phyloP scores from a whole-genome alignment of 2,329 filamentous ascomycete genomes.

The Ceratocystis colombiana region DNA sequence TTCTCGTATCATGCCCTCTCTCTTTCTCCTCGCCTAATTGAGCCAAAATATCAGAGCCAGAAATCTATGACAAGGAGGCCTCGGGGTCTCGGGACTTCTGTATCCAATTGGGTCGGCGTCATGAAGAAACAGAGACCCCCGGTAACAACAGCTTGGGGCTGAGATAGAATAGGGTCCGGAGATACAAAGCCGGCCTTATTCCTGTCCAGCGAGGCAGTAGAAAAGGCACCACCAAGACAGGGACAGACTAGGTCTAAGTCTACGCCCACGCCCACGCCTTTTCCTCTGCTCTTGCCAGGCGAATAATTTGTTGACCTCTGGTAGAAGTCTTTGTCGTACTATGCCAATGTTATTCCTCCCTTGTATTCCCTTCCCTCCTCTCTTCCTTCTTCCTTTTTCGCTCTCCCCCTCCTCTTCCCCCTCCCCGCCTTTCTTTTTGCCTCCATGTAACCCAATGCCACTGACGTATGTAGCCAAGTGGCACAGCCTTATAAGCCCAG shows the following conservation, averaged over 20 bases:
- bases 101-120: too few species aligned
- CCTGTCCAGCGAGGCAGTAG: neutral
- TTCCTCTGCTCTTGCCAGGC: too few species aligned
- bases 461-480: slow-evolving; percentile 11
- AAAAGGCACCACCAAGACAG: neutral
- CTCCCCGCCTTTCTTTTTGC: neutral
- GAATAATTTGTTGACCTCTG: too few species aligned
- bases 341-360: too few species aligned
- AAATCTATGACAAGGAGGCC: neutral
- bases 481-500: slow-evolving; percentile 2
- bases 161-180: neutral
- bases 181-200: neutral
- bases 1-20: slow-evolving; percentile 3
- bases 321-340: too few species aligned
- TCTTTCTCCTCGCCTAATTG: neutral
- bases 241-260: neutral
- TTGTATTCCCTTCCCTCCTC: neutral
- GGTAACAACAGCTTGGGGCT: neutral
- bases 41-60: neutral
- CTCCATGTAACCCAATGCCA: slow-evolving; percentile 10
- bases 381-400: neutral
- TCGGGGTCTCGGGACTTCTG: too few species aligned
- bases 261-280: too few species aligned
- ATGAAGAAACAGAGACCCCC: too few species aligned
- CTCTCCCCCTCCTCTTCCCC: neutral